Evolutionary conservation across 2,329 filamentous ascomycete genomes (phyloP), one percentile per base, ranked within the genome.

Genomic region (Xylariaceae sp.): DNA sequence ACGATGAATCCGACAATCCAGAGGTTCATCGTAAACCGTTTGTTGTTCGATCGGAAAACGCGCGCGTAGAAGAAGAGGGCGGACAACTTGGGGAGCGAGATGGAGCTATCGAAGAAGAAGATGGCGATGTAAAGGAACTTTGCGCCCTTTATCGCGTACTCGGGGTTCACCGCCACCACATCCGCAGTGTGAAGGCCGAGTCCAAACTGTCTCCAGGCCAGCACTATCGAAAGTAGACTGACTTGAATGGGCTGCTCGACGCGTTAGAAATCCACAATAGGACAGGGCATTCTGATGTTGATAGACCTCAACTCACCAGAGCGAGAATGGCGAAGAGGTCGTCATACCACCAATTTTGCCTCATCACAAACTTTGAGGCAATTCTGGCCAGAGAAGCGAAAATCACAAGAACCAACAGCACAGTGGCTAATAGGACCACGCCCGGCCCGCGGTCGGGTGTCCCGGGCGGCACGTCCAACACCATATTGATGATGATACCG

Each of bases 351-450:
- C 54, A 56, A 40, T 44, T 44, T 44, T 56, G 49, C 49, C 46
- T 52, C 31, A 52, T 30, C 11, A 52, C 31, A 26, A 56, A 27
- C 26, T 56, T 56, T 4, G 53, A 51, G 7, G 45, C 45, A 5
- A 51, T 11, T 19, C 52, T 47, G 4, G 9, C 47, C 11, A 37
- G 19, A 19, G 45, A 43, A 27, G 70, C 57, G 30, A 70, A 63
- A 46, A 34, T 57, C 1, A 49, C 41, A 43, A 55, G 35, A 30
- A 53, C 46, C 9, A 58, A 55, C 43, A 60, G 47, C 40, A 57
- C 1, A 8, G 46, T 48, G 30, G 51, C 55, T 34, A 60, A 35
- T n/a, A 8, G 29, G 51, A 57, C 52, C 35, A 60, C 31, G 3
- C 51, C 57, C 12, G 52, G 54, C 27, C 54, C 47, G n/a, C 51